Conservation (phyloP, 305 asterid genomes). For the Fraxinus albicans region DNA sequence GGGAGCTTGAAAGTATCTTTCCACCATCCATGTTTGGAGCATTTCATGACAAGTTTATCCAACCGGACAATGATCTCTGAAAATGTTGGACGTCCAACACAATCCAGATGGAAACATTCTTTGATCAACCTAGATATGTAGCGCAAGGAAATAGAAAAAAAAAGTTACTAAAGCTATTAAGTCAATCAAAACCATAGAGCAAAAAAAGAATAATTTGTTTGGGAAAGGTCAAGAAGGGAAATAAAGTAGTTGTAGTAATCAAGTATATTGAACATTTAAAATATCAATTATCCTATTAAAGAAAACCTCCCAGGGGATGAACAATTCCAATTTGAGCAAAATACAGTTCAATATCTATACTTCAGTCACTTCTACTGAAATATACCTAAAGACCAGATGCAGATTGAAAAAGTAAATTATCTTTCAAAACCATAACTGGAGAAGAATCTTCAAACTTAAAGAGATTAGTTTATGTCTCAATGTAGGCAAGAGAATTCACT, state of each 20-base stretch:
- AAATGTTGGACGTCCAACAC: slow-evolving; percentile 60
- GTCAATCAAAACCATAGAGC: neutral
- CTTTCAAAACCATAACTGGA: neutral
- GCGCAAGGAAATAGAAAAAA: neutral
- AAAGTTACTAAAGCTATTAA: neutral
- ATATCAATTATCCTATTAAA: neutral
- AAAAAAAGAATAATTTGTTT: neutral
- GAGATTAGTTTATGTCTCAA: neutral
- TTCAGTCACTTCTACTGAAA: neutral
- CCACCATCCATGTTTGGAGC: slow-evolving; percentile 96
- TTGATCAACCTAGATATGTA: slow-evolving; percentile 64
- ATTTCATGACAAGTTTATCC: slow-evolving; percentile 62
- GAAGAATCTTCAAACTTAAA: neutral
- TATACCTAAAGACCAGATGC: neutral
- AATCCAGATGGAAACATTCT: slow-evolving; percentile 83
- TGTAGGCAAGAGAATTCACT: neutral
- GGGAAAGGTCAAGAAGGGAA: neutral
- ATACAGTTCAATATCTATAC: neutral
- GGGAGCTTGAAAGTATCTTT: slow-evolving; percentile 96
- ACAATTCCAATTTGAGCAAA: neutral
- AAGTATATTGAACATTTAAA: neutral
- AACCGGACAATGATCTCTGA: slow-evolving; percentile 68
- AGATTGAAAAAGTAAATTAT: neutral
- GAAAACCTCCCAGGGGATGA: neutral
- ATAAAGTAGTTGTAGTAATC: neutral